Evolutionary conservation across 2,329 filamentous ascomycete species (phyloP).

Genomic region (Lachnellula subtilissima): DNA sequence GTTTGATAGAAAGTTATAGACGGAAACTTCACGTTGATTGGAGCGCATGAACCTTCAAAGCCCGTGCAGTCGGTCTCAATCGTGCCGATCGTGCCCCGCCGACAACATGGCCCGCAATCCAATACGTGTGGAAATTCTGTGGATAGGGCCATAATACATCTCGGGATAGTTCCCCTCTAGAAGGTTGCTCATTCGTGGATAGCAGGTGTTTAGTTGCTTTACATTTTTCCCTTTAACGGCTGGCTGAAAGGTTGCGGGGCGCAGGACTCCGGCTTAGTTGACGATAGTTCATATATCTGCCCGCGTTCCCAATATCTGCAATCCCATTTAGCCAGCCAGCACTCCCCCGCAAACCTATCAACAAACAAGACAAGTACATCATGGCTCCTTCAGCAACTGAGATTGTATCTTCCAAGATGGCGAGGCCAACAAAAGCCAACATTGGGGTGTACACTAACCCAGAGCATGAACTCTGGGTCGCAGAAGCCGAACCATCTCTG

Average conservation of each 20-base stretch:
- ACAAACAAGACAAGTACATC: background rate
- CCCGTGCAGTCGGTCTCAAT: slow-evolving; percentile 3
- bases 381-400: slow-evolving; percentile 28
- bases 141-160: background rate
- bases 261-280: background rate
- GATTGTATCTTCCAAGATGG: slow-evolving; percentile 16
- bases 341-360: background rate
- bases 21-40: slow-evolving; percentile 3
- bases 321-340: background rate
- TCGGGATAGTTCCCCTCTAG: background rate
- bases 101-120: background rate
- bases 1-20: background rate
- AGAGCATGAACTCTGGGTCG: slow-evolving; percentile 85
- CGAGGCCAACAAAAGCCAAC: slow-evolving; percentile 63
- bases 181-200: background rate
- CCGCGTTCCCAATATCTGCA: background rate
- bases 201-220: background rate
- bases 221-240: background rate
- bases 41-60: slow-evolving; percentile 8
- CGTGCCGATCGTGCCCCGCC: slow-evolving; percentile 6
- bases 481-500: slow-evolving; percentile 67
- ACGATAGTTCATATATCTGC: background rate
- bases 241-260: background rate
- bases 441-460: slow-evolving; percentile 97
- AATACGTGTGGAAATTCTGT: background rate